Base-by-base conservation (phyloP, 2,329 filamentous ascomycete genomes). In the Pseudogymnoascus verrucosus region DNA sequence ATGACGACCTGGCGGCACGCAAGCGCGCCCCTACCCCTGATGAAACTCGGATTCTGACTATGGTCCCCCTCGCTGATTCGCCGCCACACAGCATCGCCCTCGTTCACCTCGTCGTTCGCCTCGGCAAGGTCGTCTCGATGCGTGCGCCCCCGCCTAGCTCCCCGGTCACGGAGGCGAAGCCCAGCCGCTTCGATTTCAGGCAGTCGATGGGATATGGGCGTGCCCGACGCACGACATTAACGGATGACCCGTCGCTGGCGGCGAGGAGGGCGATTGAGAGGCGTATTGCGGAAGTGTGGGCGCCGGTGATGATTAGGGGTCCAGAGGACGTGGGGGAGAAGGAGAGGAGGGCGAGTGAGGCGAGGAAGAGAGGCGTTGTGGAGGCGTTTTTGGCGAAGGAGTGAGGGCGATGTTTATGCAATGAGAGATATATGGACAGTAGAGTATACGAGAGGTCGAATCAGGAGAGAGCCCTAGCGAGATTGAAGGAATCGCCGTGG, bases 31-130 rank as follows among this genome's bases (percentile, higher is more conserved):
- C 77, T 8, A 74, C 76, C 4, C 72, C 74, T 44, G 85, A 88
- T 63, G 84, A 87, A 54, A 78, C 82, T 51, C 82, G 84, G 66
- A 80, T 80, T 40, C 80, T 78, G 73, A 77, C 95, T 1, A 83
- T 96, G 4, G 93, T 97, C 68, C 82, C 88, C 1, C 81, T 97
- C 1, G 83, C 88, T 0, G 79, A 83, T 1, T 82, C 85, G 0
- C 89, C 91, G 0, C 88, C 88, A 60, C 89, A 96, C 76, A 95
- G 91, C 72, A 93, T 96, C 63, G 89, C 89, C 0, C 96, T 97
- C 71, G 89, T 96, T 1, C 92, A 97, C 67, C 78, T 97, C 14
- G 91, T 89, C 0, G 87, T 90, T 7, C 93, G 92, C 76, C 80
- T 97, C 10, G 80, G 81, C 21, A 60, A 60, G 21, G 57, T 60